Conservation (phyloP, 1,284 basidiomycete genomes). For the Trametes polyzona region DNA sequence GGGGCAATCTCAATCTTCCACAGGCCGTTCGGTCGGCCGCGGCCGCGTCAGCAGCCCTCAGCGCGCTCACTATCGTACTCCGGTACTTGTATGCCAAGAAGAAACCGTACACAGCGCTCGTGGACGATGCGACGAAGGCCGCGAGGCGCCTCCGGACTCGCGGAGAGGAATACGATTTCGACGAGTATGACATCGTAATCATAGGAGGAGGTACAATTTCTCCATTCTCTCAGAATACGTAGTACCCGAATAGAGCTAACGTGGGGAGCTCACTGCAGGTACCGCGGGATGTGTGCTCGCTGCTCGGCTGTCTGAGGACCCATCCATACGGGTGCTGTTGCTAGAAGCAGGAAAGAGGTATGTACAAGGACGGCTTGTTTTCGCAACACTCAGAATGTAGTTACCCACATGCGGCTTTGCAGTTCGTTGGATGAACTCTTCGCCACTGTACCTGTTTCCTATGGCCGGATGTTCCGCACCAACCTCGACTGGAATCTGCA, state of each 20-base stretch:
- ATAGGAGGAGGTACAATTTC: slow-evolving; percentile 58
- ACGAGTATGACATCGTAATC: slow-evolving; percentile 64
- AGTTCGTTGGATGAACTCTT: slow-evolving; percentile 28
- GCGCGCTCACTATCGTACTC: slow-evolving; percentile 12
- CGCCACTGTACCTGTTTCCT: slow-evolving; percentile 32
- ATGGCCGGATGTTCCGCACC: slow-evolving; percentile 41
- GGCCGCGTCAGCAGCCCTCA: slow-evolving; percentile 7
- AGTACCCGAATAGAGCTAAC: neutral
- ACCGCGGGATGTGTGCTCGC: slow-evolving; percentile 74
- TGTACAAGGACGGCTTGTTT: too few relatives aligned
- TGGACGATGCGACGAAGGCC: slow-evolving; percentile 16
- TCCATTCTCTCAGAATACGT: too few relatives aligned
- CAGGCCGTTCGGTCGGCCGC: neutral
- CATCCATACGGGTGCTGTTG: slow-evolving; percentile 57
- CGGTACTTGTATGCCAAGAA: slow-evolving; percentile 16
- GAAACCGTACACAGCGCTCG: slow-evolving; percentile 3
- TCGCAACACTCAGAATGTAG: too few relatives aligned
- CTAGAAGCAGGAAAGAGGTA: slow-evolving; percentile 72
- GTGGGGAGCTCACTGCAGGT: slow-evolving; percentile 42
- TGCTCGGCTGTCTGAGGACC: slow-evolving; percentile 63
- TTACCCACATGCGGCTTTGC: neutral
- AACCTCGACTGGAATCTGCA: slow-evolving; percentile 53
- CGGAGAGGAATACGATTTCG: slow-evolving; percentile 25
- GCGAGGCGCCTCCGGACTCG: slow-evolving; percentile 14
- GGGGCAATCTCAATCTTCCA: neutral